These are phyloP conservation scores for Cercospora canescens DNA, from an alignment of 2,329 filamentous ascomycete species.

Conservation along the genomic window DNA sequence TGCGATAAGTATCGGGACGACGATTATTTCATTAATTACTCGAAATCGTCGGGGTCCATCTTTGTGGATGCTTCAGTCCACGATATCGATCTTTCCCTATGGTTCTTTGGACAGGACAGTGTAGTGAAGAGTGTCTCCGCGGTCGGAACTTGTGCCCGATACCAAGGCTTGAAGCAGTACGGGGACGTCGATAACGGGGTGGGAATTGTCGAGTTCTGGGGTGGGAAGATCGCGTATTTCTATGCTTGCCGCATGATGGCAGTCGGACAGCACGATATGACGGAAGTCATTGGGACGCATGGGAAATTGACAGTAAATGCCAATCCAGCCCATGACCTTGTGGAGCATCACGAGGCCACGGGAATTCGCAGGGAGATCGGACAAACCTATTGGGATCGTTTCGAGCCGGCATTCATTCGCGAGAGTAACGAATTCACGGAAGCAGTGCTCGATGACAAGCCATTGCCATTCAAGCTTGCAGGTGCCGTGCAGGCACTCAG, in stretches of 20 bases:
- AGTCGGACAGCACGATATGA: slow-evolving; percentile 65
- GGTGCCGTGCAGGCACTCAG: slow-evolving; percentile 60
- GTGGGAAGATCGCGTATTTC: slow-evolving; percentile 64
- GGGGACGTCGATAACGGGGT: slow-evolving; percentile 64
- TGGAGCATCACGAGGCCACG: slow-evolving; percentile 55
- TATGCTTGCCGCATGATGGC: slow-evolving; percentile 68
- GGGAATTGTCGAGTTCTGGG: slow-evolving; percentile 65
- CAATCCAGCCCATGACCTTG: slow-evolving; percentile 56
- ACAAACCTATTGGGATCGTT: slow-evolving; percentile 62
- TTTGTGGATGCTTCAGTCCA: slow-evolving; percentile 72
- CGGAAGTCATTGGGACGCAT: slow-evolving; percentile 66
- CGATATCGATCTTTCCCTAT: slow-evolving; percentile 66
- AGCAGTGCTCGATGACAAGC: slow-evolving; percentile 56
- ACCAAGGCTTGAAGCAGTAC: slow-evolving; percentile 58
- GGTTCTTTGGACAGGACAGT: slow-evolving; percentile 60
- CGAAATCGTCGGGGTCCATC: slow-evolving; percentile 65
- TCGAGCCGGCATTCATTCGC: slow-evolving; percentile 62
- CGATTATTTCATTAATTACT: slow-evolving; percentile 69
- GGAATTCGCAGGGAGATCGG: slow-evolving; percentile 63
- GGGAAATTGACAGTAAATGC: slow-evolving; percentile 64
- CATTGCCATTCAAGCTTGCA: slow-evolving; percentile 57
- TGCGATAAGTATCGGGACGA: slow-evolving; percentile 66
- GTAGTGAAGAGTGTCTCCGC: slow-evolving; percentile 58
- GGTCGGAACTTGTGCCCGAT: slow-evolving; percentile 59
- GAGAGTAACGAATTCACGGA: slow-evolving; percentile 66